These are phyloP conservation scores for Pestalotiopsis sp. DNA, from an alignment of 2,329 filamentous ascomycete species.

Conservation along the genomic window DNA sequence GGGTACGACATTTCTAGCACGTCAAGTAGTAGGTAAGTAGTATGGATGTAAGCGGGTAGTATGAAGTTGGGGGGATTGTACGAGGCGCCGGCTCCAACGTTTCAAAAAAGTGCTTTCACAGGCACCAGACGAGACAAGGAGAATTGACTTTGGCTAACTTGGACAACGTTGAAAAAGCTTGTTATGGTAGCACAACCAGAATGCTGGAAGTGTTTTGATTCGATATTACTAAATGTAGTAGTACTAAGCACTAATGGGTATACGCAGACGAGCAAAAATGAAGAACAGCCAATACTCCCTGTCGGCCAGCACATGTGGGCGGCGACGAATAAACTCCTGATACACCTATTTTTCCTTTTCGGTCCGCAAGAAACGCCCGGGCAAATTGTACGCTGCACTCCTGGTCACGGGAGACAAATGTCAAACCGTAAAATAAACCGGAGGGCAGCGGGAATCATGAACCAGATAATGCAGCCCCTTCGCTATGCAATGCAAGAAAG, in stretches of 20 bases:
- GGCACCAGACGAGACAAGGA: not conserved
- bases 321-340: not conserved
- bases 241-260: not conserved
- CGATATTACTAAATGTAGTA: not conserved
- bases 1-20: no score
- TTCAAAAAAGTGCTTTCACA: not conserved
- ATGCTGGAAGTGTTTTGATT: not conserved
- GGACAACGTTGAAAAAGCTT: not conserved
- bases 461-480: slow-evolving; percentile 10
- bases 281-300: not conserved
- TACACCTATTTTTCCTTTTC: not conserved
- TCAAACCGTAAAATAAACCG: not conserved
- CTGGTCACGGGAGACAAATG: not conserved
- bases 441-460: not conserved
- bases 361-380: not conserved
- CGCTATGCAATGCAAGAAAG: slow-evolving; percentile 18
- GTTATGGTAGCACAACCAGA: not conserved
- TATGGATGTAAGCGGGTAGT: no score
- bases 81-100: not conserved
- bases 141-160: not conserved
- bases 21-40: no score
- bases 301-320: not conserved
- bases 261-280: not conserved
- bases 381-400: not conserved
- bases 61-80: not conserved